These are phyloP conservation scores for Thymus mandschuricus DNA, from an alignment of 257 asterid species.

Conservation along the genomic window DNA sequence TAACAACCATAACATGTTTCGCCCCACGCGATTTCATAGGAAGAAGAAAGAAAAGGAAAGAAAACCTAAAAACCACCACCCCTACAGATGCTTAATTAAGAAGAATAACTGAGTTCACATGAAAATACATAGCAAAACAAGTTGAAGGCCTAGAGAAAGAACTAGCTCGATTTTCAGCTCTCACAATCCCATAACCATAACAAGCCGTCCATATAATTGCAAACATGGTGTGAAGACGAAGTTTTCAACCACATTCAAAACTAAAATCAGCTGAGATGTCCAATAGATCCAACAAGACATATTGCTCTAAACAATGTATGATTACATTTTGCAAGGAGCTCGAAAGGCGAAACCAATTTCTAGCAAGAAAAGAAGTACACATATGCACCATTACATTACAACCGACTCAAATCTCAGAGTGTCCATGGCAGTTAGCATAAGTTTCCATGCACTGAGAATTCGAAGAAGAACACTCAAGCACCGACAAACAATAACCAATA, in stretches of 20 bases:
- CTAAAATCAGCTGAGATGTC: constrained; percentile 14
- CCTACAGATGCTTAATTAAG: not conserved
- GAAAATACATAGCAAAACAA: not conserved
- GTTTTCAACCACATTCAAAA: not conserved
- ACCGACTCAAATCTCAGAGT: not conserved
- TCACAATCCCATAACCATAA: not conserved
- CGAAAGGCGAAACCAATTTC: not conserved
- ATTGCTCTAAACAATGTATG: not conserved
- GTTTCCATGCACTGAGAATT: constrained; percentile 9
- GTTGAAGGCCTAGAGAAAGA: not conserved
- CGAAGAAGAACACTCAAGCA: not conserved
- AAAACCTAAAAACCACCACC: not conserved
- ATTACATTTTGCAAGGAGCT: not conserved
- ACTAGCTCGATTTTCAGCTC: constrained; percentile 3
- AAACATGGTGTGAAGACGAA: constrained; percentile 1
- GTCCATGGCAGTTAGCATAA: not conserved
- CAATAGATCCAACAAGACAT: not conserved
- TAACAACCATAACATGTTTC: not conserved
- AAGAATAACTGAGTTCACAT: not conserved
- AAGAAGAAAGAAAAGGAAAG: not conserved
- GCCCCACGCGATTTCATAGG: not conserved
- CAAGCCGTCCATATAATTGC: not conserved
- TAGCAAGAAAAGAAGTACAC: not conserved
- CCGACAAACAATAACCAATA: not conserved
- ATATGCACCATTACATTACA: not conserved